phyloP scores from a whole-genome alignment of 2,329 filamentous ascomycete species.

The Dendryphion nanum region DNA sequence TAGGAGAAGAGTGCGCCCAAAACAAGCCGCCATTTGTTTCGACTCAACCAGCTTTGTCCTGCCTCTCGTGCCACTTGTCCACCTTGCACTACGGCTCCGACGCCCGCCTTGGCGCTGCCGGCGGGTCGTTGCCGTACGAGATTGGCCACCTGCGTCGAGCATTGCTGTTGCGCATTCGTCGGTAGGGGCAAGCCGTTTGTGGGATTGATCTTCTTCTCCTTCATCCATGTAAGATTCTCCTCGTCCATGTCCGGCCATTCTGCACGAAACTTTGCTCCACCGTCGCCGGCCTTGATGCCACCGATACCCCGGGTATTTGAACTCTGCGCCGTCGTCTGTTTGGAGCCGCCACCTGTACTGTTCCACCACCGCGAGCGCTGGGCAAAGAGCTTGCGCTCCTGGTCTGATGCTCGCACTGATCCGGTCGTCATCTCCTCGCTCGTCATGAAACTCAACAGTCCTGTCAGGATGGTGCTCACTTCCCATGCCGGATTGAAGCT shows the following conservation, averaged over 20 bases:
- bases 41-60: constrained; percentile 76
- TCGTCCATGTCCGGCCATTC: constrained; percentile 89
- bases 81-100: constrained; percentile 73
- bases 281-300: constrained; percentile 83
- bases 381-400: constrained; percentile 77
- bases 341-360: constrained; percentile 80
- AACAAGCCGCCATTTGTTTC: constrained; percentile 74
- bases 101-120: constrained; percentile 48
- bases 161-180: constrained; percentile 54
- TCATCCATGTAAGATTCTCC: constrained; percentile 93
- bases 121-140: constrained; percentile 61
- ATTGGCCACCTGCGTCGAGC: constrained; percentile 61
- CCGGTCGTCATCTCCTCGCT: constrained; percentile 98
- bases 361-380: constrained; percentile 92
- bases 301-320: constrained; percentile 59
- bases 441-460: constrained; percentile 95
- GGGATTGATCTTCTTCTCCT: constrained; percentile 74
- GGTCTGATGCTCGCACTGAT: constrained; percentile 72
- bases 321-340: constrained; percentile 49
- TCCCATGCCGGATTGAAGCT: constrained; percentile 99
- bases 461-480: constrained; percentile 92
- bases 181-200: constrained; percentile 68
- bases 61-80: constrained; percentile 71
- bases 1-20: constrained; percentile 74
- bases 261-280: constrained; percentile 80